Percentiles rank a stretch among this genome's conserved stretches.
These are phyloP conservation scores for Striga asiatica DNA, from an alignment of 257 asterid genomes.

Conservation along the genomic window DNA sequence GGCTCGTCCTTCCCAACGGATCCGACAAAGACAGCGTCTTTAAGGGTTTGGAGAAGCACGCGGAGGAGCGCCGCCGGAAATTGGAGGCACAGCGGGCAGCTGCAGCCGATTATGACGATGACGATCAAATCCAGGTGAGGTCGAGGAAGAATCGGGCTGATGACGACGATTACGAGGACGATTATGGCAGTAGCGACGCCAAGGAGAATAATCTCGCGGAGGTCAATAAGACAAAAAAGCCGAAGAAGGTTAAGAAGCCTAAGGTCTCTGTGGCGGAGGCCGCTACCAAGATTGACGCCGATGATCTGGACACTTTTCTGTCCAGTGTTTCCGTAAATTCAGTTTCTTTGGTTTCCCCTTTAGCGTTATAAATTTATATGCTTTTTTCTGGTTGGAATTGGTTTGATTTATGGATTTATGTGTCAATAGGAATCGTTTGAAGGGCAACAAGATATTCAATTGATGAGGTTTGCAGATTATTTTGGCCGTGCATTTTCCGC, in stretches of 20 bases:
- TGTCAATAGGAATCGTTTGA: conserved; percentile 57
- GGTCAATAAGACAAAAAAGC: conserved; percentile 47
- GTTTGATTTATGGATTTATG: background rate
- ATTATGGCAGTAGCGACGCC: conserved; percentile 25
- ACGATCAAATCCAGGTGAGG: conserved; percentile 19
- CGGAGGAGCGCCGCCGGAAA: conserved; percentile 63
- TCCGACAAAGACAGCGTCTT: conserved; percentile 40
- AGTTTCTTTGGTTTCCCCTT: background rate
- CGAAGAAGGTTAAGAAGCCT: conserved; percentile 58
- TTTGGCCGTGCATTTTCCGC: conserved; percentile 82
- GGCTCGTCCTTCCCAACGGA: too few species aligned
- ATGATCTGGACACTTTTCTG: conserved; percentile 58
- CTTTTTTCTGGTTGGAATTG: background rate
- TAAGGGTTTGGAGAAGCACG: conserved; percentile 55
- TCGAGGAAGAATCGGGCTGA: conserved; percentile 23
- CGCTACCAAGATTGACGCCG: conserved; percentile 57
- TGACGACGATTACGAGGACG: conserved; percentile 27
- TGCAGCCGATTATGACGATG: conserved; percentile 33
- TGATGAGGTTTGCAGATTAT: conserved; percentile 91
- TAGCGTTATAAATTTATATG: background rate
- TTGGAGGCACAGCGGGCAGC: conserved; percentile 58
- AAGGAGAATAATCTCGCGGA: conserved; percentile 33
- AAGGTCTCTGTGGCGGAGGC: conserved; percentile 74
- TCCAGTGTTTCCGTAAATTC: conserved; percentile 39
- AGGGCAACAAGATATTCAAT: conserved; percentile 63